phyloP scores from a whole-genome alignment of 768 basidiomycete genomes.

The Polyporus arcularius region DNA sequence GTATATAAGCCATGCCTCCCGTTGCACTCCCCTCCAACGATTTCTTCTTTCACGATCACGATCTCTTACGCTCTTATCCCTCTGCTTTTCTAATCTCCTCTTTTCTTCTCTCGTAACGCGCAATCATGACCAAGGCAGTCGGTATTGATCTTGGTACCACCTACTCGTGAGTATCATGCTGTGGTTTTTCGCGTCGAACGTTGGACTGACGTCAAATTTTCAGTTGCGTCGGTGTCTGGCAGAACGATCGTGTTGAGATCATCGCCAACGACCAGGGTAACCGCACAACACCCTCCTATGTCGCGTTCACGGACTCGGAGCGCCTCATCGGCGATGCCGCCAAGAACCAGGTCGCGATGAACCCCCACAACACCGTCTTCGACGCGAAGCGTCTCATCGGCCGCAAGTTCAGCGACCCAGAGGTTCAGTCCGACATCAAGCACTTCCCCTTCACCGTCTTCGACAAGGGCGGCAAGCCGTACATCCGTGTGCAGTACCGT shows the following conservation, averaged over 20 bases:
- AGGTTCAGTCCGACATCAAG: constrained; percentile 81
- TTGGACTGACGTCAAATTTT: constrained; percentile 14
- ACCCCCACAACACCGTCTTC: constrained; percentile 95
- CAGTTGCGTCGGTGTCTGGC: constrained; percentile 99
- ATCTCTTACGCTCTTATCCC: constrained; percentile 9
- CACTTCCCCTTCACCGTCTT: constrained; percentile 96
- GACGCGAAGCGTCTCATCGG: constrained; percentile 99
- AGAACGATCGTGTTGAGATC: constrained; percentile 99
- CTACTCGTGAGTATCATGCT: constrained; percentile 66
- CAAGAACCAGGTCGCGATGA: constrained; percentile 99
- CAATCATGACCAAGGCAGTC: constrained; percentile 62
- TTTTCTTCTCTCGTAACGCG: constrained; percentile 14
- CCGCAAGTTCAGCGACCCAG: constrained; percentile 82
- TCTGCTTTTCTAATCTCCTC: constrained; percentile 14
- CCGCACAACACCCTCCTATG: constrained; percentile 94
- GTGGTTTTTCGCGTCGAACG: background rate
- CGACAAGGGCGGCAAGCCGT: constrained; percentile 86
- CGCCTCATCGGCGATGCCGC: constrained; percentile 99
- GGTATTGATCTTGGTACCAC: constrained; percentile 93
- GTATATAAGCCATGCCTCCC: constrained; percentile 25
- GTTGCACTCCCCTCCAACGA: constrained; percentile 16
- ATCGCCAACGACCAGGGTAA: constrained; percentile 96
- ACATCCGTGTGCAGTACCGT: constrained; percentile 88
- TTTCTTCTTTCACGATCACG: constrained; percentile 17
- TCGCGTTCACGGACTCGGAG: constrained; percentile 92